These are phyloP conservation scores for Ammopiptanthus mongolicus DNA, from an alignment of 306 rosid species.

Conservation along the genomic window DNA sequence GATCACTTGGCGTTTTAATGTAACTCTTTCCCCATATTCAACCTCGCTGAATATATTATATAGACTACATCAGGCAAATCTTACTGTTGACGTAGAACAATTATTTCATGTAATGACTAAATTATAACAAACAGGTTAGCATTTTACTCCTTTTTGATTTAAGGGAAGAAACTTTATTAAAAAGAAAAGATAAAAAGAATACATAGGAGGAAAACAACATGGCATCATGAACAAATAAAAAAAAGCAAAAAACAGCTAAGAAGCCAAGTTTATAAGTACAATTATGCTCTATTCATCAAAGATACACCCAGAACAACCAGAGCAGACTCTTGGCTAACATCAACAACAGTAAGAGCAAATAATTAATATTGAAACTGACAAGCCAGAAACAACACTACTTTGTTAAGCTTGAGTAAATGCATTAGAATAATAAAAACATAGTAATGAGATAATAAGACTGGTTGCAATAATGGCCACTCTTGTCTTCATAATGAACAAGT, in stretches of 20 bases:
- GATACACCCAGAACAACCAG: background rate
- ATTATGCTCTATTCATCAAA: background rate
- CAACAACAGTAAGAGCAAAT: background rate
- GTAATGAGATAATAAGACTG: background rate
- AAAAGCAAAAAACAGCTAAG: background rate
- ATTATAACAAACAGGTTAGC: background rate
- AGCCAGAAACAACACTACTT: background rate
- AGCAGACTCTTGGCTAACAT: background rate
- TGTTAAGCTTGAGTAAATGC: background rate
- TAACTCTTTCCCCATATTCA: background rate
- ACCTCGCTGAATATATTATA: background rate
- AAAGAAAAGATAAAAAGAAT: background rate
- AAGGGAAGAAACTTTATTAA: background rate
- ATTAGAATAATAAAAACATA: background rate
- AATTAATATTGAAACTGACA: background rate
- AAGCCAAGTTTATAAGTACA: background rate
- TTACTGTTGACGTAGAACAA: background rate
- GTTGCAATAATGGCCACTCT: background rate
- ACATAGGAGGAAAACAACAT: background rate
- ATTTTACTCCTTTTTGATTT: background rate
- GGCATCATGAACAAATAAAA: background rate
- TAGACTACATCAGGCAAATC: constrained; percentile 1
- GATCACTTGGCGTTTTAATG: background rate
- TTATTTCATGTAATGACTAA: background rate
- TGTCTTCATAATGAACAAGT: background rate